phyloP scores from a whole-genome alignment of 2,329 filamentous ascomycete species.

The Neofusicoccum sp. region DNA sequence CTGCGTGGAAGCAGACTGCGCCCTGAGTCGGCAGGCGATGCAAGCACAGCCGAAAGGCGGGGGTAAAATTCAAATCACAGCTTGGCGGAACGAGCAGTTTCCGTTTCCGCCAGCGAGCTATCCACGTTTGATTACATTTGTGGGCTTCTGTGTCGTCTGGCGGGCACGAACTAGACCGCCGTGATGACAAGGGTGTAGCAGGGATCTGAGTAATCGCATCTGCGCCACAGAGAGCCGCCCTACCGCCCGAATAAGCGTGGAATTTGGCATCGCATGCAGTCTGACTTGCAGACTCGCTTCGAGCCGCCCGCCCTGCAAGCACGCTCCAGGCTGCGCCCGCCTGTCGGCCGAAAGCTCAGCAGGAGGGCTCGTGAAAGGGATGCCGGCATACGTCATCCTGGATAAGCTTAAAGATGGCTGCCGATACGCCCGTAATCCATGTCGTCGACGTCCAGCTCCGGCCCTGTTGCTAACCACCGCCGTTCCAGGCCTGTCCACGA shows the following conservation, averaged over 20 bases:
- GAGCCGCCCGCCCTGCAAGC: not conserved
- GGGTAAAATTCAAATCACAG: not conserved
- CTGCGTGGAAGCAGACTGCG: not conserved
- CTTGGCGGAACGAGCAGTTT: not conserved
- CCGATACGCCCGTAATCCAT: slow-evolving; percentile 5
- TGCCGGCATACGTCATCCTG: slow-evolving; percentile 1
- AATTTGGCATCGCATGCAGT: not conserved
- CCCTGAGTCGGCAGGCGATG: not conserved
- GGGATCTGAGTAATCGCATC: slow-evolving; percentile 8
- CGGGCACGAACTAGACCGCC: not conserved
- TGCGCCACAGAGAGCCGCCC: not conserved
- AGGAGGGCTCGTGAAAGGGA: not conserved
- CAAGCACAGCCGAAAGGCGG: not conserved
- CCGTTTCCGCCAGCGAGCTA: not conserved
- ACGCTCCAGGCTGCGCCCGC: not conserved
- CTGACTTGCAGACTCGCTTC: slow-evolving; percentile 1
- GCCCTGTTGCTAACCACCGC: not conserved
- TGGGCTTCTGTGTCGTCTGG: not conserved
- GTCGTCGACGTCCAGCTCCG: slow-evolving; percentile 1
- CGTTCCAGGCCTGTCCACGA: slow-evolving; percentile 11
- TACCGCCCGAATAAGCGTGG: not conserved
- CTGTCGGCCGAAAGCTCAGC: not conserved
- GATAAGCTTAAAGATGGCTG: not conserved
- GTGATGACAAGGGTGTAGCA: not conserved
- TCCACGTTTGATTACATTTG: not conserved